Evolutionary conservation across 169 alveolate genomes (phyloP), one percentile per base, ranked within the genome.

Genomic region (Cryptosporidium ryanae): DNA sequence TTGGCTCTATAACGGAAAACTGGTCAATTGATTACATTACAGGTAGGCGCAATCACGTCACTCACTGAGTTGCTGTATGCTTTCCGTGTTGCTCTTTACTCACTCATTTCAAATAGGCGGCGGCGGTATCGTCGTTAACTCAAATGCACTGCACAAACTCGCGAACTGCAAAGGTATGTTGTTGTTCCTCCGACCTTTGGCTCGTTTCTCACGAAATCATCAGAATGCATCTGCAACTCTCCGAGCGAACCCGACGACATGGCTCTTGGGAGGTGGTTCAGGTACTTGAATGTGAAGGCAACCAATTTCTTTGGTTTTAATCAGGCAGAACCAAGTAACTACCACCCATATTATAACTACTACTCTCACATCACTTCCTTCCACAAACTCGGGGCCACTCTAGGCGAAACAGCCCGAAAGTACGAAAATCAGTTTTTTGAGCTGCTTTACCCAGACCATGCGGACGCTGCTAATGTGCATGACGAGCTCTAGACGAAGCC

Each of bases 201-300:
- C n/a, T n/a, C n/a, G n/a, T n/a, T n/a, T n/a, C n/a, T n/a, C n/a
- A n/a, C n/a, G n/a, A n/a, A n/a, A n/a, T n/a, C n/a, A 12, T 38
- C 13, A 76, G 87, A 59, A 32, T 76, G 87, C 25, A 43, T 61
- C n/a, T 76, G 87, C 29, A 59, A 55, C 29, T 38, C 43, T 18
- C 71, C 87, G 15, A 65, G 34, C 17, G 87, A 76, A 76, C 87
- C 87, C 21, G 87, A 76, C 59, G 87, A 76, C 61, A 76, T 76
- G 87, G 87, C 87, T 2, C 68, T 76, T 34, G 87, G 87, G 17
- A 55, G 87, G 25, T 76, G 87, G 87, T 76, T 55, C 43, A 76
- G 61, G 38, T 59, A 17, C 61, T 63, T 76, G 4, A 61, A 61
- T 2, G 44, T 76, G 23, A 76, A 55, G 59, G 87, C 87, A 55